Evolutionary conservation across 2,329 filamentous ascomycete species (phyloP), one percentile per base, ranked within the genome.

Genomic region (Fusarium clavum): DNA sequence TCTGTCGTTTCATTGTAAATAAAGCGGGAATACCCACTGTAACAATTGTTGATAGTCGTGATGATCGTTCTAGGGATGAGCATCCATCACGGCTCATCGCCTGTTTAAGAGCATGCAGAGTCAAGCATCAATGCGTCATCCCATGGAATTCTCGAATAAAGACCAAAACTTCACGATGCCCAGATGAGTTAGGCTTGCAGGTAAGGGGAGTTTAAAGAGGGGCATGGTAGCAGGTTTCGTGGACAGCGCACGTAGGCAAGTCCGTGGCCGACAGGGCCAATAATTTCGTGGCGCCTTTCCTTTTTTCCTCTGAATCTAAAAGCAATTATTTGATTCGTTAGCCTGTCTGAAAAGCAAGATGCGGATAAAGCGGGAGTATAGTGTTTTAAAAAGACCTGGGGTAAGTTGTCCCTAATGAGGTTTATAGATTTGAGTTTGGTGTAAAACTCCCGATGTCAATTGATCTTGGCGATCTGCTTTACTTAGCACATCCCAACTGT

Each of bases 51-150:
- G n/a, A 20, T n/a, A 34, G 34, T 52, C 24, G 24, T 38, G 38
- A 51, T 59, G 49, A 34, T 45, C 27, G 24, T 53, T 22, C 16
- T n/a, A 16, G 13, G 20, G 20, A 40, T 38, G 25, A 24, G 30
- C 34, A 43, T 40, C 27, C 64, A 45, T 57, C 38, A 40, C 25
- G 61, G 61, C 46, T 20, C 20, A 41, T 12, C 29, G 16, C 45
- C 16, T 24, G 44, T n/a, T 71, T 56, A 69, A 69, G 24, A 69
- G 12, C 20, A n/a, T 16, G n/a, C 14, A 12, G 24, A 34, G 18
- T 25, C 24, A 52, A 69, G 48, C 52, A 55, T 57, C 60, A 20
- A 61, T 59, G 66, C 65, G 66, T 69, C 65, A 68, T 64, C 25
- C 18, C 18, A 25, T 6, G 7, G 32, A 40, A 40, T 13, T 25